Evolutionary conservation across 768 basidiomycete species (phyloP).

Genomic region (Mycena rosella): DNA sequence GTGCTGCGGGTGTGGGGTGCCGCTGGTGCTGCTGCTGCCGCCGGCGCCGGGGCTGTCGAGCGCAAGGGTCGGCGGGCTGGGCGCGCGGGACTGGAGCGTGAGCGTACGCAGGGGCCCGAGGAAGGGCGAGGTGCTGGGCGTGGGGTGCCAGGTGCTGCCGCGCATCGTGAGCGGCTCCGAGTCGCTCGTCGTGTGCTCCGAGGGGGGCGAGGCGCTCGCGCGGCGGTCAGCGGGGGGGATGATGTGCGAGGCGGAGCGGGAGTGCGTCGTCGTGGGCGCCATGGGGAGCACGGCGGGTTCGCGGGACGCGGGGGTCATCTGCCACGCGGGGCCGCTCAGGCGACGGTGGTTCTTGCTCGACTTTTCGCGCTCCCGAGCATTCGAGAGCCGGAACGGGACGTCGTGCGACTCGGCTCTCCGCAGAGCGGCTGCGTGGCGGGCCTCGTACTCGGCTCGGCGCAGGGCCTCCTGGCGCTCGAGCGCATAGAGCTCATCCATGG

Average conservation of each 20-base stretch:
- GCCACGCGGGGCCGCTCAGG: slow-evolving; percentile 69
- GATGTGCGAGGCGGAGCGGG: slow-evolving; percentile 59
- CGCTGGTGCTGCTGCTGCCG: slow-evolving; percentile 20
- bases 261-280: slow-evolving; percentile 38
- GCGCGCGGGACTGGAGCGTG: slow-evolving; percentile 78
- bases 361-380: slow-evolving; percentile 41
- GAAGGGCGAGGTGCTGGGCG: slow-evolving; percentile 87
- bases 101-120: slow-evolving; percentile 82
- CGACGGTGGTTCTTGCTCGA: slow-evolving; percentile 54
- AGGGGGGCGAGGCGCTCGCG: slow-evolving; percentile 11
- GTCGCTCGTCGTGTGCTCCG: slow-evolving; percentile 25
- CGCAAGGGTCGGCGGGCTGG: slow-evolving; percentile 79
- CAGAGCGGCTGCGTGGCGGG: slow-evolving; percentile 75
- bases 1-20: slow-evolving; percentile 65
- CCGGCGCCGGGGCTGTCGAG: slow-evolving; percentile 52
- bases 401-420: slow-evolving; percentile 69
- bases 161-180: slow-evolving; percentile 16
- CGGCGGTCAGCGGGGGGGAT: neutral
- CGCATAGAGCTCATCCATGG: slow-evolving; percentile 90
- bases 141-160: slow-evolving; percentile 48
- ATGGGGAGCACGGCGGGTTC: slow-evolving; percentile 43
- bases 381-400: slow-evolving; percentile 32
- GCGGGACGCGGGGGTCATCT: slow-evolving; percentile 58
- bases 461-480: slow-evolving; percentile 90
- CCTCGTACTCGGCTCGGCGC: slow-evolving; percentile 89